These are phyloP conservation scores for Lichina pygmaea DNA, from an alignment of 495 filamentous ascomycete genomes.

Conservation along the genomic window DNA sequence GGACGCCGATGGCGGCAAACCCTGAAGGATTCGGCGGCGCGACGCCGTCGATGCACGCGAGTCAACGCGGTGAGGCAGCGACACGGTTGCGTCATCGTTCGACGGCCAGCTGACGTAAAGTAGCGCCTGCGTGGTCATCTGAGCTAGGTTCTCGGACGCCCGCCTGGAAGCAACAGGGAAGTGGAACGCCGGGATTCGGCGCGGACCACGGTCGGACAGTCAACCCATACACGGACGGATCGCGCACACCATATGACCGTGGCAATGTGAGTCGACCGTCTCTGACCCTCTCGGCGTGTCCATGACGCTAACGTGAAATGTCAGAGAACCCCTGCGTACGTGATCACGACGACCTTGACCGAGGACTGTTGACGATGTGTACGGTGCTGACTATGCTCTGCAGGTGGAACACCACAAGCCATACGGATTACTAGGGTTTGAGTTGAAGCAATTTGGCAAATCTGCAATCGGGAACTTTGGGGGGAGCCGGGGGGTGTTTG, in stretches of 20 bases:
- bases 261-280: constrained; percentile 6
- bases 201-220: constrained; percentile 34
- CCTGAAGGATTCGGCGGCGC: background rate
- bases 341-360: background rate
- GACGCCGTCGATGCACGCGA: background rate
- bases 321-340: constrained; percentile 2
- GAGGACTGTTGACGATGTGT: too few species aligned
- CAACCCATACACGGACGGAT: constrained; percentile 50
- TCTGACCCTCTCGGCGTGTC: background rate
- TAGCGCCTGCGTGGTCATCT: constrained; percentile 8
- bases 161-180: constrained; percentile 17
- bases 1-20: constrained; percentile 5
- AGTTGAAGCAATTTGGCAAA: too few species aligned
- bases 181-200: constrained; percentile 40
- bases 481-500: too few species aligned
- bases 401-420: too few species aligned
- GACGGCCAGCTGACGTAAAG: too few species aligned
- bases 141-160: constrained; percentile 6
- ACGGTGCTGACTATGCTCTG: too few species aligned
- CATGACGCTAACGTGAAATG: background rate
- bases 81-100: too few species aligned
- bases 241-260: constrained; percentile 42
- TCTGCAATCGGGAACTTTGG: too few species aligned
- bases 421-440: too few species aligned
- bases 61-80: too few species aligned